phyloP scores from a whole-genome alignment of 768 basidiomycete species.

The Mycena vulgaris region DNA sequence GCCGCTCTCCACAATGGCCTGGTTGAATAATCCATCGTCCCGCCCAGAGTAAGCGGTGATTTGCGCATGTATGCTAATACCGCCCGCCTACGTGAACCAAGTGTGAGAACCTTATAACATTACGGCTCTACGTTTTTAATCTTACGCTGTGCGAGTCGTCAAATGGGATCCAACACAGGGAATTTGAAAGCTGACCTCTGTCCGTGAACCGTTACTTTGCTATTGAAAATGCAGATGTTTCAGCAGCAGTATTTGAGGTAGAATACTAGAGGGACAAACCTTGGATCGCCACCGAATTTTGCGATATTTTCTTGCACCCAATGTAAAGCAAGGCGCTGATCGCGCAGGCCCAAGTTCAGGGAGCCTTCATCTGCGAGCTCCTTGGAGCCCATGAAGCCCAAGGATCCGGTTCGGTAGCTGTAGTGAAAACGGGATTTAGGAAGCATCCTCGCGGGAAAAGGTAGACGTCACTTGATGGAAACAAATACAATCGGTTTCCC shows the following conservation, averaged over 20 bases:
- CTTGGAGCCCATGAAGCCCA: constrained; percentile 46
- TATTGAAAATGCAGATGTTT: not conserved
- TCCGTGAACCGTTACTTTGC: constrained; percentile 35
- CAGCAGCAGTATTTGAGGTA: constrained; percentile 10
- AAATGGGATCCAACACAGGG: too few species aligned
- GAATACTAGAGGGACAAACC: constrained; percentile 44
- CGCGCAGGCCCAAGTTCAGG: constrained; percentile 53
- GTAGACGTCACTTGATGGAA: constrained; percentile 29
- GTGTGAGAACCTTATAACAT: too few species aligned
- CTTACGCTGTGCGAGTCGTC: too few species aligned
- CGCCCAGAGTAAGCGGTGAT: constrained; percentile 46
- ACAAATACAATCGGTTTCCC: constrained; percentile 34
- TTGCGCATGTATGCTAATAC: constrained; percentile 51
- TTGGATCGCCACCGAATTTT: constrained; percentile 45
- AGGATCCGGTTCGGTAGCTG: constrained; percentile 41
- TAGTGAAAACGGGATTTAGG: too few species aligned
- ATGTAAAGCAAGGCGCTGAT: constrained; percentile 53
- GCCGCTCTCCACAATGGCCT: constrained; percentile 35
- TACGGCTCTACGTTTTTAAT: too few species aligned
- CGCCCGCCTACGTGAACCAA: constrained; percentile 45
- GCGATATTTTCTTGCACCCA: constrained; percentile 55
- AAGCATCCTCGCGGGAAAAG: not conserved
- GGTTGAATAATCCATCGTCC: constrained; percentile 36
- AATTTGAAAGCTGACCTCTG: too few species aligned
- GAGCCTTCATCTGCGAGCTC: constrained; percentile 47